Evolutionary conservation across 108 stramenopile species (phyloP).

Genomic region (Nannochloropsis gaditana): DNA sequence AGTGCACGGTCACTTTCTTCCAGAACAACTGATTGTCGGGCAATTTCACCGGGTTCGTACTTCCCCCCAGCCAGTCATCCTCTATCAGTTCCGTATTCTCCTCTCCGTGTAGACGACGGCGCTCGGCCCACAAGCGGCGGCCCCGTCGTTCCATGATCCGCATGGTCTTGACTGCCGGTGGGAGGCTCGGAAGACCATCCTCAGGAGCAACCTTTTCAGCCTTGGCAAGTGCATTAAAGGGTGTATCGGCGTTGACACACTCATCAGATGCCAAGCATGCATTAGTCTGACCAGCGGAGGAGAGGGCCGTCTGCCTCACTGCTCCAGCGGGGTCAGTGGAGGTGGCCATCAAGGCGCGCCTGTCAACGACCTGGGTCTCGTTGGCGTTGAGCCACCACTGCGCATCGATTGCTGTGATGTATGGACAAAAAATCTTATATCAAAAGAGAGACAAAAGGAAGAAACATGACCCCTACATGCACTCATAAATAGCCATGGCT

Average conservation of each 20-base stretch:
- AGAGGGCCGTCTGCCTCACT: not conserved
- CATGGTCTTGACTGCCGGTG: not conserved
- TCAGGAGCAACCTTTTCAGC: not conserved
- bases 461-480: not conserved
- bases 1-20: not conserved
- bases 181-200: not conserved
- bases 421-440: not conserved
- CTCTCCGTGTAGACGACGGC: not conserved
- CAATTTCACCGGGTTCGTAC: not conserved
- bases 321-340: not conserved
- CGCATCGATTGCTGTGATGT: not conserved
- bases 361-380: not conserved
- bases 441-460: not conserved
- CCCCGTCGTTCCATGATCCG: not conserved
- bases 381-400: not conserved
- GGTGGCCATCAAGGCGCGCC: not conserved
- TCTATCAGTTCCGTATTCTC: not conserved
- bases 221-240: not conserved
- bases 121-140: not conserved
- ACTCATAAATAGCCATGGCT: too few species aligned
- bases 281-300: not conserved
- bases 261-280: not conserved
- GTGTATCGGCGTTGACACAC: not conserved
- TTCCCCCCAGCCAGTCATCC: not conserved
- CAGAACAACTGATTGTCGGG: not conserved